Evolutionary conservation across 768 basidiomycete species (phyloP).

Genomic region (Amyloporia xantha): DNA sequence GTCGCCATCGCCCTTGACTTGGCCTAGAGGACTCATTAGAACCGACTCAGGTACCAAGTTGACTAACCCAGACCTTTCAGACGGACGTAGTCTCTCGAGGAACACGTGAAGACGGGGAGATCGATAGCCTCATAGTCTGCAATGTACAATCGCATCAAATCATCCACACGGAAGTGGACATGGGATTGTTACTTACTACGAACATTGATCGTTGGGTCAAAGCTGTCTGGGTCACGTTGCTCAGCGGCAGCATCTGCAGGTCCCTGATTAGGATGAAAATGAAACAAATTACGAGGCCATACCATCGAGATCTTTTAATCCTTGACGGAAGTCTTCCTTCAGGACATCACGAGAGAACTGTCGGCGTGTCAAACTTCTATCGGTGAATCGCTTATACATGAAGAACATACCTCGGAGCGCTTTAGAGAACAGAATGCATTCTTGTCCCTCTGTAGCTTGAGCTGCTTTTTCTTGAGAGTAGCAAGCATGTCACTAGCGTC

Average conservation of each 20-base stretch:
- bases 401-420: constrained; percentile 40
- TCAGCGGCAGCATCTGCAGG: constrained; percentile 50
- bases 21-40: constrained; percentile 29
- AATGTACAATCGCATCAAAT: background rate
- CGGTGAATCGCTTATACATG: too few species aligned
- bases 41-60: background rate
- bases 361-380: background rate
- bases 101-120: constrained; percentile 57
- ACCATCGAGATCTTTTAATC: constrained; percentile 57
- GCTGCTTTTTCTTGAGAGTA: constrained; percentile 33
- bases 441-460: constrained; percentile 37
- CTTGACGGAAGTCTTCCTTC: constrained; percentile 53
- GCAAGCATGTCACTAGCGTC: constrained; percentile 30
- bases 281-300: constrained; percentile 5
- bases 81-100: constrained; percentile 54
- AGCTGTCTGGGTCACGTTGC: constrained; percentile 48
- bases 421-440: constrained; percentile 56
- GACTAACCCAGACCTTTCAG: constrained; percentile 37
- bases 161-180: background rate
- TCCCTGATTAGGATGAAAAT: too few species aligned
- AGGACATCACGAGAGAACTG: constrained; percentile 51
- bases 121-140: constrained; percentile 58
- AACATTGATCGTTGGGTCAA: constrained; percentile 43
- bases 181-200: constrained; percentile 32
- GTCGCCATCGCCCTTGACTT: constrained; percentile 55